Evolutionary conservation across 2,329 filamentous ascomycete species (phyloP), one percentile per base, ranked within the genome.

Genomic region (Fusarium sp.): DNA sequence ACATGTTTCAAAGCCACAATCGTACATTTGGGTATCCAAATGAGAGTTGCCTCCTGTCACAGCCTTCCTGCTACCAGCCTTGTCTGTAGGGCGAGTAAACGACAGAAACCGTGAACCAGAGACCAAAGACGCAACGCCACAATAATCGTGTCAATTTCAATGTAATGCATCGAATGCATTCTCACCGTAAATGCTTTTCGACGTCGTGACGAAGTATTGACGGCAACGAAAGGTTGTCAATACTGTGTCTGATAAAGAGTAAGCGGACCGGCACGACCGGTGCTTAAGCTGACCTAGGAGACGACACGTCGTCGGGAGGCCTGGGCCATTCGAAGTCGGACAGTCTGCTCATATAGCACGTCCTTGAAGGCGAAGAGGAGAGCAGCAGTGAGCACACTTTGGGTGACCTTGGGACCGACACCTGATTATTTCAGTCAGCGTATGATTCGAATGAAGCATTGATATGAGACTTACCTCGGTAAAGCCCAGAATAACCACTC

Each of bases 351-450:
- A 74, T 98, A 99, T 6, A 99, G 84, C 7, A 92, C 91, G 74
- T 99, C 95, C 82, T 99, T 99, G 81, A 99, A 97, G 2, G 93
- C 95, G 74, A 99, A 99, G 55, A 99, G 81, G 78, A 98, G 93
- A 3, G 95, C 95, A 6, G 95, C 95, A 5, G 95, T 99, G 61
- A 99, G 84, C 41, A 98, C 95, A 73, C 93, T 97, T 79, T 99
- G 95, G 17, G 93, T 93, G 67, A 99, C 89, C 84, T 99, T 99
- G 68, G 95, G 93, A 19, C 89, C 93, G 72, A 99, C 96, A 49
- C 94, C 93, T 97, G 65, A 43, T 19, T 13, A 32, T 52, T 53
- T 63, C 29, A 66, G 60, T 55, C 35, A 61, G 43, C n/a, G 14
- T 21, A 47, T 47, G 25, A 15, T 39, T 13, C 33, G 14, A 14